Evolutionary conservation across 1,139 yeast species (phyloP).

Genomic region (Yamadazyma triangularis): DNA sequence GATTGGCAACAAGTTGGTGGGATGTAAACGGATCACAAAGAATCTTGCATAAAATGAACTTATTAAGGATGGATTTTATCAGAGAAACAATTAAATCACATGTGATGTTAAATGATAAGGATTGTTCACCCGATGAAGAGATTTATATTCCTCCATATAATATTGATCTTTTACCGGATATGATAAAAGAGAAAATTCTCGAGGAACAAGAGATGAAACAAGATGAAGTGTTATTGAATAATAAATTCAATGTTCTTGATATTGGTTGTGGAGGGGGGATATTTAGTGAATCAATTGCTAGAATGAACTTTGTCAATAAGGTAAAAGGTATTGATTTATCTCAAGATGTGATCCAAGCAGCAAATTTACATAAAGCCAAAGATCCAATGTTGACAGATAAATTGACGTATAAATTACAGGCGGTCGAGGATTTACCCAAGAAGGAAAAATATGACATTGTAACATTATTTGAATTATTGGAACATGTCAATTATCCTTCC

Average conservation of each 20-base stretch:
- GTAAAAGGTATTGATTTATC: slow-evolving; percentile 88
- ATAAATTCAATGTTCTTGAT: slow-evolving; percentile 59
- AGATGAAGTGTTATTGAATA: slow-evolving; percentile 28
- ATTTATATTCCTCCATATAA: slow-evolving; percentile 79
- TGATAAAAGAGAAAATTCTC: slow-evolving; percentile 44
- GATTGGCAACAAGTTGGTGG: slow-evolving; percentile 94
- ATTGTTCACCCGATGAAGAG: slow-evolving; percentile 37
- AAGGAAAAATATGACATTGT: slow-evolving; percentile 62
- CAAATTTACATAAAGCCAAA: slow-evolving; percentile 56
- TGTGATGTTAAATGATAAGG: slow-evolving; percentile 39
- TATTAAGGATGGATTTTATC: slow-evolving; percentile 83
- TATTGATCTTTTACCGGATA: slow-evolving; percentile 57
- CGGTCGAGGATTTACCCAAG: slow-evolving; percentile 54
- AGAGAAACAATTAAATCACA: slow-evolving; percentile 51
- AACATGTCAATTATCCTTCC: slow-evolving; percentile 86
- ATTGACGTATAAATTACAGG: slow-evolving; percentile 53
- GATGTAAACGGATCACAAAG: slow-evolving; percentile 91
- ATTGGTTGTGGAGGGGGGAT: slow-evolving; percentile 99
- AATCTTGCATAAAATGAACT: slow-evolving; percentile 90
- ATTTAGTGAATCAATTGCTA: slow-evolving; percentile 78
- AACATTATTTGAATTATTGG: slow-evolving; percentile 91
- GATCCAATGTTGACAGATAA: slow-evolving; percentile 61
- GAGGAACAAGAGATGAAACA: slow-evolving; percentile 44
- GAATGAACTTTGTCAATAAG: slow-evolving; percentile 56
- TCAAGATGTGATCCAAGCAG: slow-evolving; percentile 75